These are phyloP conservation scores for Aspergillus asperescens DNA, from an alignment of 495 filamentous ascomycete species.

Conservation along the genomic window DNA sequence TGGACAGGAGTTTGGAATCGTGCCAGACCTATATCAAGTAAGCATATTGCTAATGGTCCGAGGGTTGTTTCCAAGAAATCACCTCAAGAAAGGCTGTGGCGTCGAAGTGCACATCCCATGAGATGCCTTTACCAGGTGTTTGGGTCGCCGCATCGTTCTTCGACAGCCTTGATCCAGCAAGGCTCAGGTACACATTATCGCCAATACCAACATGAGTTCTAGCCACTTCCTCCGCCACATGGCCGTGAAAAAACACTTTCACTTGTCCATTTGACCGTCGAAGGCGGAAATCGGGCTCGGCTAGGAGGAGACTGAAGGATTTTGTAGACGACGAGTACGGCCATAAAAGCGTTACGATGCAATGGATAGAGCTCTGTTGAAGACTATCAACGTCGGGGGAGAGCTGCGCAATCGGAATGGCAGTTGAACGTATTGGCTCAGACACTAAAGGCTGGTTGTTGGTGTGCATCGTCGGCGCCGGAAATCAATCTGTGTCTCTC, in stretches of 20 bases:
- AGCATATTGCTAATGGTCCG: background rate
- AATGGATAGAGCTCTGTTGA: slow-evolving; percentile 45
- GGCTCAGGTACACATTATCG: slow-evolving; percentile 63
- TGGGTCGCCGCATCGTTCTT: slow-evolving; percentile 40
- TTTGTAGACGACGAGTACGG: slow-evolving; percentile 75
- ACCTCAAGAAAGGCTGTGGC: slow-evolving; percentile 59
- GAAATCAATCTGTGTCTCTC: slow-evolving; percentile 12
- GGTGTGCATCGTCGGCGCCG: slow-evolving; percentile 31
- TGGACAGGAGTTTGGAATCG: slow-evolving; percentile 26
- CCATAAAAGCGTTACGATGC: slow-evolving; percentile 81
- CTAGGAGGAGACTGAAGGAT: slow-evolving; percentile 68
- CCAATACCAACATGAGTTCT: slow-evolving; percentile 64
- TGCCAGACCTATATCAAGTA: slow-evolving; percentile 30
- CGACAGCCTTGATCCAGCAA: slow-evolving; percentile 60
- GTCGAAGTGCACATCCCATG: slow-evolving; percentile 67
- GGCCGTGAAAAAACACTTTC: slow-evolving; percentile 69
- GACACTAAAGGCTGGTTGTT: slow-evolving; percentile 23
- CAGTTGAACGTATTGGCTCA: slow-evolving; percentile 24
- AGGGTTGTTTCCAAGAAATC: slow-evolving; percentile 2
- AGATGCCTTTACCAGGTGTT: slow-evolving; percentile 62
- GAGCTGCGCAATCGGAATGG: slow-evolving; percentile 64
- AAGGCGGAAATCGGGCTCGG: slow-evolving; percentile 82
- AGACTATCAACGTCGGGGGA: slow-evolving; percentile 44
- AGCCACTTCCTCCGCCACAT: slow-evolving; percentile 64
- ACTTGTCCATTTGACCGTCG: slow-evolving; percentile 76